phyloP scores from a whole-genome alignment of 2,329 filamentous ascomycete genomes.

The Pyrenochaeta sp. region DNA sequence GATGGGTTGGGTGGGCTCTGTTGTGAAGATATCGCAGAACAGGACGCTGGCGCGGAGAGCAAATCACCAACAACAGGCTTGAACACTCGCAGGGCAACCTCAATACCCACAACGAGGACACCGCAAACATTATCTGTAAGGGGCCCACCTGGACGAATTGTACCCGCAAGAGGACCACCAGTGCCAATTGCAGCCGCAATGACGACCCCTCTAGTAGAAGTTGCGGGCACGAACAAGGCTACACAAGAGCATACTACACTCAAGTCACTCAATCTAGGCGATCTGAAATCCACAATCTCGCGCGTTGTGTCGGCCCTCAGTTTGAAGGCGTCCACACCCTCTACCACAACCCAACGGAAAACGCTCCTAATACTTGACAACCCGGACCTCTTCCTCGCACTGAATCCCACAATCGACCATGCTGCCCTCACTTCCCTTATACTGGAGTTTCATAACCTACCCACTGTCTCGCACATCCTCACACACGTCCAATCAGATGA shows the following conservation, averaged over 20 bases:
- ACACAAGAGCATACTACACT: conserved; percentile 30
- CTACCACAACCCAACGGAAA: conserved; percentile 23
- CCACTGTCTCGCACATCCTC: conserved; percentile 70
- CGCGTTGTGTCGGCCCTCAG: conserved; percentile 33
- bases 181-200: not conserved
- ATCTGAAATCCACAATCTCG: conserved; percentile 35
- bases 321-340: conserved; percentile 10
- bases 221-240: conserved; percentile 2
- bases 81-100: not conserved
- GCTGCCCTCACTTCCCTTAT: conserved; percentile 33
- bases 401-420: conserved; percentile 30
- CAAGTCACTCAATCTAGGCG: conserved; percentile 33
- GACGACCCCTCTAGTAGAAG: conserved; percentile 1
- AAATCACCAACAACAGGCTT: conserved; percentile 3
- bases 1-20: conserved; percentile 75
- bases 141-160: conserved; percentile 26
- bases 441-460: conserved; percentile 48
- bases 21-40: conserved; percentile 17
- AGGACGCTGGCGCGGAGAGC: conserved; percentile 1
- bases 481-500: conserved; percentile 77
- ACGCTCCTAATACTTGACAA: conserved; percentile 56
- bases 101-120: conserved; percentile 1
- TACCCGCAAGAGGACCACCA: conserved; percentile 24
- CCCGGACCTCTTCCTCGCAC: conserved; percentile 54
- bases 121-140: conserved; percentile 23